A percentile compares a stretch with the other conserved stretches of the same genome.
Evolutionary conservation across 805 yeast genomes (phyloP).

Genomic region (Starmera caribaea): DNA sequence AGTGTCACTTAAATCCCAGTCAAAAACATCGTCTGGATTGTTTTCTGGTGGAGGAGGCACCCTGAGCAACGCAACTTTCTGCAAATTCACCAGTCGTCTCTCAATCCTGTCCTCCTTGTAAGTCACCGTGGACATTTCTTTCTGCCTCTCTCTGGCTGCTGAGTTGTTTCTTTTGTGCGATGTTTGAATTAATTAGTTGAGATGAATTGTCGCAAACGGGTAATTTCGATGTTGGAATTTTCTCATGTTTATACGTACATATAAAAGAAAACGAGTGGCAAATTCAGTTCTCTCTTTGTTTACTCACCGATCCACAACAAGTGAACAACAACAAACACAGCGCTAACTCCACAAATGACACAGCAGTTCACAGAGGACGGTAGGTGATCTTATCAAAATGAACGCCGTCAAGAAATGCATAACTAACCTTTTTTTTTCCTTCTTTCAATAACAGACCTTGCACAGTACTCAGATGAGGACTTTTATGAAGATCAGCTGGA

Average conservation of each 20-base stretch:
- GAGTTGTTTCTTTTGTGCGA: neutral
- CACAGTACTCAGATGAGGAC: slow-evolving; percentile 20
- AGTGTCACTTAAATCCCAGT: slow-evolving; percentile 24
- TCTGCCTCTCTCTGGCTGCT: neutral
- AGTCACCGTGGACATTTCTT: neutral
- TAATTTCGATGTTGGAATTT: neutral
- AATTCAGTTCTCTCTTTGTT: too few relatives aligned
- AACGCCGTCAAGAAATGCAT: neutral
- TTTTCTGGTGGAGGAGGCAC: slow-evolving; percentile 9
- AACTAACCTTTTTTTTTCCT: neutral
- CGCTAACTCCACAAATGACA: slow-evolving; percentile 1
- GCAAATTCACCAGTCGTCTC: neutral
- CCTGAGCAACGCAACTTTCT: slow-evolving; percentile 6
- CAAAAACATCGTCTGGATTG: slow-evolving; percentile 5
- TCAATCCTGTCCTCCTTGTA: neutral
- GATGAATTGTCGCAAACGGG: neutral
- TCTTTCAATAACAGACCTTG: too few relatives aligned
- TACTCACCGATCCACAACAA: neutral
- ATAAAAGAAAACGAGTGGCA: neutral
- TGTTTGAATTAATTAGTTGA: neutral
- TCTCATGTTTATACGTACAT: neutral
- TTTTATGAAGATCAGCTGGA: slow-evolving; percentile 10
- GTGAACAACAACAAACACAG: slow-evolving; percentile 3
- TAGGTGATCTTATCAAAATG: slow-evolving; percentile 3
- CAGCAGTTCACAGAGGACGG: slow-evolving; percentile 17